Evolutionary conservation across 441 rosid genomes (phyloP).

Genomic region (Omphalea diandra): DNA sequence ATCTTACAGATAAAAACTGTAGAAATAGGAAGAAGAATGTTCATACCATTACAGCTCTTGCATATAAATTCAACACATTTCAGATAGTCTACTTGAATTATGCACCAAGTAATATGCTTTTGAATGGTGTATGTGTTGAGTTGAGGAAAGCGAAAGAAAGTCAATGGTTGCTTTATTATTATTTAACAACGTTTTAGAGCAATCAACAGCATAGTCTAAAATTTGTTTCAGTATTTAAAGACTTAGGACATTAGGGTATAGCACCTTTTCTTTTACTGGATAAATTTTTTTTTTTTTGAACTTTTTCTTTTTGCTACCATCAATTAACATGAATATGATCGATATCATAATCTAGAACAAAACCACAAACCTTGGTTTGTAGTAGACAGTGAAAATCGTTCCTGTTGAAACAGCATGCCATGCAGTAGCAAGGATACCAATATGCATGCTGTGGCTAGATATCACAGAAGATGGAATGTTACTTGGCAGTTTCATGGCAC

Average conservation of each 20-base stretch:
- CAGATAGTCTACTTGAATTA: background rate
- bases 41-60: background rate
- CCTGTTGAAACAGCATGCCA: constrained; percentile 77
- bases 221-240: too few species aligned
- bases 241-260: background rate
- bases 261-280: too few species aligned
- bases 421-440: constrained; percentile 91
- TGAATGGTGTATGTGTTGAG: too few species aligned
- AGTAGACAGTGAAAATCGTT: constrained; percentile 84
- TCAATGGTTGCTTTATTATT: background rate
- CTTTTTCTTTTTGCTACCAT: background rate
- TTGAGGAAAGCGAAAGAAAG: background rate
- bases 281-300: too few species aligned
- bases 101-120: background rate
- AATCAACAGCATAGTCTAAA: too few species aligned
- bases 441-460: constrained; percentile 98
- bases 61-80: background rate
- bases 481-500: constrained; percentile 82
- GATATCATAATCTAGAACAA: background rate
- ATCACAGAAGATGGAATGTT: constrained; percentile 77
- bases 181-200: too few species aligned
- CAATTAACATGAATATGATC: background rate
- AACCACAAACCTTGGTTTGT: constrained; percentile 72
- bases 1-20: background rate
- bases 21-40: background rate